Percentiles rank a stretch among this genome's conserved stretches.
These are phyloP conservation scores for Neocallimastix lanati DNA, from an alignment of 192 early-diverging fungal genomes.

Conservation along the genomic window DNA sequence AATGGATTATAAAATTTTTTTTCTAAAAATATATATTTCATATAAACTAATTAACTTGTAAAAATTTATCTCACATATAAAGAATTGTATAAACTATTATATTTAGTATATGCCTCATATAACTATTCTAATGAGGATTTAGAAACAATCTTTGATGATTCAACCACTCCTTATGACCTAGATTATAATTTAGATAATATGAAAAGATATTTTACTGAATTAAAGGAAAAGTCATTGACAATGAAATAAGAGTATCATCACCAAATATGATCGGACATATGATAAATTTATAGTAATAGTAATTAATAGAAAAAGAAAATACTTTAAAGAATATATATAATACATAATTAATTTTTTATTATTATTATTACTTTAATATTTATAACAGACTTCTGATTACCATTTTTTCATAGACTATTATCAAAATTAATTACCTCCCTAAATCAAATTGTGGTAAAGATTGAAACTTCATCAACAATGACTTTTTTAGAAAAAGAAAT, in stretches of 20 bases:
- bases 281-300: constrained; percentile 1
- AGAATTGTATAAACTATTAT: too few relatives aligned
- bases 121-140: too few relatives aligned
- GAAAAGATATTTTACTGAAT: constrained; percentile 16
- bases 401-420: constrained; percentile 31
- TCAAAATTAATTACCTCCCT: constrained; percentile 24
- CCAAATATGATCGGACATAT: constrained; percentile 40
- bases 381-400: constrained; percentile 18
- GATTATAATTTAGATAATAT: neutral
- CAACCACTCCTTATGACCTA: too few relatives aligned
- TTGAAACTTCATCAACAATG: constrained; percentile 31
- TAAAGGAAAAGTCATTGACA: constrained; percentile 27
- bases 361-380: neutral
- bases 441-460: constrained; percentile 40
- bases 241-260: constrained; percentile 19
- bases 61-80: too few relatives aligned
- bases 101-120: too few relatives aligned
- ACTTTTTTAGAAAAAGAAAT: constrained; percentile 30
- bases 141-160: too few relatives aligned
- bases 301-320: too few relatives aligned
- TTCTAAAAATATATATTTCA: too few relatives aligned
- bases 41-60: too few relatives aligned
- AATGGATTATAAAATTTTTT: too few relatives aligned
- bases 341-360: neutral
- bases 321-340: too few relatives aligned